Percentiles rank a stretch among this genome's conserved stretches.
phyloP scores from a whole-genome alignment of 2,329 filamentous ascomycete genomes.

The Colletotrichum chlorophyti region DNA sequence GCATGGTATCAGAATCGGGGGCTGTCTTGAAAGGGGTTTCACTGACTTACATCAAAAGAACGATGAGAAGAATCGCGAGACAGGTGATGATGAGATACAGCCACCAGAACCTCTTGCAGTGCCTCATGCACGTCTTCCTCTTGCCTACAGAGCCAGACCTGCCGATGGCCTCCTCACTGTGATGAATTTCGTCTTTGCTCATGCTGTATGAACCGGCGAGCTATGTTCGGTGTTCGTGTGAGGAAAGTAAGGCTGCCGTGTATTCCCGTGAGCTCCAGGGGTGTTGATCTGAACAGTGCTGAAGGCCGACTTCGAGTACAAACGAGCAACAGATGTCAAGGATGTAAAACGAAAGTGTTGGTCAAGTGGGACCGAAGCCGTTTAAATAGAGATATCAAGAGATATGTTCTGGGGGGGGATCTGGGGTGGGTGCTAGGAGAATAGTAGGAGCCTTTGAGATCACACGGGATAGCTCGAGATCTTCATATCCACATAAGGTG shows the following conservation, averaged over 20 bases:
- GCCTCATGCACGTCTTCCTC: constrained; percentile 49
- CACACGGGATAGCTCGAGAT: constrained; percentile 24
- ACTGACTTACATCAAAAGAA: constrained; percentile 66
- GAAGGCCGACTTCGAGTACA: constrained; percentile 9
- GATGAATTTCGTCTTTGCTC: constrained; percentile 44
- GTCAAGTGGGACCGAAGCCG: constrained; percentile 15
- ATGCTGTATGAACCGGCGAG: constrained; percentile 34
- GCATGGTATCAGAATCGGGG: not conserved
- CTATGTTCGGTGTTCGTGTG: not conserved
- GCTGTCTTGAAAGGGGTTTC: not conserved
- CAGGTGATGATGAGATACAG: constrained; percentile 59
- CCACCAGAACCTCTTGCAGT: constrained; percentile 69
- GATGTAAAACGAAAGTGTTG: not conserved
- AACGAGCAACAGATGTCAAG: not conserved
- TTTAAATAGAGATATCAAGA: constrained; percentile 27
- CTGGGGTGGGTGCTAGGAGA: constrained; percentile 14
- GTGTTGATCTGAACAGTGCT: too few relatives aligned
- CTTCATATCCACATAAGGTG: constrained; percentile 14
- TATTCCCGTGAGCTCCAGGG: not conserved
- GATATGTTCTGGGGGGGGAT: constrained; percentile 23
- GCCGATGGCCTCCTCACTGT: constrained; percentile 41
- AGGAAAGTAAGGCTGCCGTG: not conserved
- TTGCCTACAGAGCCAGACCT: constrained; percentile 35
- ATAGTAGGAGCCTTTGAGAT: constrained; percentile 14
- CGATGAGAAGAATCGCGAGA: constrained; percentile 58